A percentile compares a stretch with the other conserved stretches of the same genome.
Conservation (phyloP, 2,329 filamentous ascomycete genomes). For the Ustilaginoidea virens region DNA sequence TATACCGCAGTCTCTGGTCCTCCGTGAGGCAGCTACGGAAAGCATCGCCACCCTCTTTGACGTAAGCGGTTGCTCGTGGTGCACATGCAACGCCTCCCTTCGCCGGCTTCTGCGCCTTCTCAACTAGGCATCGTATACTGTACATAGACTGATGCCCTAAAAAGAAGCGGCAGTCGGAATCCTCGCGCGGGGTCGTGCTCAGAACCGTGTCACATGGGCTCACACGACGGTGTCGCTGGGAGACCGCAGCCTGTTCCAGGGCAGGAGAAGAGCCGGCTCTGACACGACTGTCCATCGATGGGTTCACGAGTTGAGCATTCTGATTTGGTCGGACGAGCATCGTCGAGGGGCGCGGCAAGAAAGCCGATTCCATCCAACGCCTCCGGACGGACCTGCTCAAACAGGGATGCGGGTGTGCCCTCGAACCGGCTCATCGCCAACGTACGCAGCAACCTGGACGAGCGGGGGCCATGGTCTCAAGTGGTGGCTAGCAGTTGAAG, state of each 20-base stretch:
- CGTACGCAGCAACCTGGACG: conserved; percentile 12
- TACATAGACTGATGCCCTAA: too few species aligned
- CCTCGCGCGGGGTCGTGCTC: too few species aligned
- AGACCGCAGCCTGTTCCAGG: conserved; percentile 10
- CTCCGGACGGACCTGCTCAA: too few species aligned
- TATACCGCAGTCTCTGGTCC: conserved; percentile 27
- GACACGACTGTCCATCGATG: conserved; percentile 14
- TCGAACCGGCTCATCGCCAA: conserved; percentile 11
- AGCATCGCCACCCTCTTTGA: conserved; percentile 18
- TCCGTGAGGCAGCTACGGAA: conserved; percentile 23
- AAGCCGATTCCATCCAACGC: too few species aligned
- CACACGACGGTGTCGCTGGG: too few species aligned
- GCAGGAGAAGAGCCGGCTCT: conserved; percentile 14
- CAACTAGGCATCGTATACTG: conserved; percentile 24
- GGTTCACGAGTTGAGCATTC: conserved; percentile 15
- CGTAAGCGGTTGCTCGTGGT: conserved; percentile 21
- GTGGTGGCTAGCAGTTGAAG: conserved; percentile 12
- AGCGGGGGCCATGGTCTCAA: conserved; percentile 13
- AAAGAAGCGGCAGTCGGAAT: too few species aligned
- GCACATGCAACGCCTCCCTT: conserved; percentile 24
- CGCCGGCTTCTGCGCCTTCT: conserved; percentile 29
- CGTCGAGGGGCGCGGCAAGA: conserved; percentile 11
- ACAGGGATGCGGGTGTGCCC: conserved; percentile 10
- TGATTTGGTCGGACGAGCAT: conserved; percentile 16
- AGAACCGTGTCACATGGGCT: too few species aligned